A percentile compares a stretch with the other conserved stretches of the same genome.
These are phyloP conservation scores for Suillus subluteus DNA, from an alignment of 768 basidiomycete species.

Conservation along the genomic window DNA sequence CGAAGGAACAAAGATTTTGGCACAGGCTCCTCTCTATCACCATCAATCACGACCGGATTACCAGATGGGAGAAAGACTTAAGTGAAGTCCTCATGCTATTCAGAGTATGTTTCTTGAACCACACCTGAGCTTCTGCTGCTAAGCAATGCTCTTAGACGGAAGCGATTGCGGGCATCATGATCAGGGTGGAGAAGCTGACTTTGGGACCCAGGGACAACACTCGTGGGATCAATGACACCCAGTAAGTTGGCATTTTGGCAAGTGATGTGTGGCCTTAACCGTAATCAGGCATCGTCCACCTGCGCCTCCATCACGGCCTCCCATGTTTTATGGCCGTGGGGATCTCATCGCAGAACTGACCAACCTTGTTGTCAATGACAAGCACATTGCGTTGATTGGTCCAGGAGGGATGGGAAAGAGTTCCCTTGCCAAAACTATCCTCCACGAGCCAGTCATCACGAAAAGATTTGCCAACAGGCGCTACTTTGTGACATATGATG, in stretches of 20 bases:
- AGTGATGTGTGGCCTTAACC: neutral
- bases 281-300: neutral
- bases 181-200: neutral
- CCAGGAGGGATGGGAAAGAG: too few relatives aligned
- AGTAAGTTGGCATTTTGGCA: neutral
- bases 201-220: neutral
- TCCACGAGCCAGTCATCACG: too few relatives aligned
- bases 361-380: neutral
- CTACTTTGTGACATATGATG: too few relatives aligned
- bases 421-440: too few relatives aligned
- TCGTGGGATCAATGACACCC: neutral
- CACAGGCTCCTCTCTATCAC: neutral
- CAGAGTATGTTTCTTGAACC: neutral
- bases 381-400: conserved; percentile 6
- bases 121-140: neutral
- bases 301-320: neutral
- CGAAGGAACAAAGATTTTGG: neutral
- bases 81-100: neutral
- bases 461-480: too few relatives aligned
- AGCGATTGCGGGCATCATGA: neutral
- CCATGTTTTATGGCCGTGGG: neutral
- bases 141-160: neutral
- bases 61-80: neutral
- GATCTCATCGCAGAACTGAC: neutral
- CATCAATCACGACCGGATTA: neutral